A percentile compares a stretch with the other conserved stretches of the same genome.
Evolutionary conservation across 1,284 basidiomycete species (phyloP).

Genomic region (Pseudozyma sp.): DNA sequence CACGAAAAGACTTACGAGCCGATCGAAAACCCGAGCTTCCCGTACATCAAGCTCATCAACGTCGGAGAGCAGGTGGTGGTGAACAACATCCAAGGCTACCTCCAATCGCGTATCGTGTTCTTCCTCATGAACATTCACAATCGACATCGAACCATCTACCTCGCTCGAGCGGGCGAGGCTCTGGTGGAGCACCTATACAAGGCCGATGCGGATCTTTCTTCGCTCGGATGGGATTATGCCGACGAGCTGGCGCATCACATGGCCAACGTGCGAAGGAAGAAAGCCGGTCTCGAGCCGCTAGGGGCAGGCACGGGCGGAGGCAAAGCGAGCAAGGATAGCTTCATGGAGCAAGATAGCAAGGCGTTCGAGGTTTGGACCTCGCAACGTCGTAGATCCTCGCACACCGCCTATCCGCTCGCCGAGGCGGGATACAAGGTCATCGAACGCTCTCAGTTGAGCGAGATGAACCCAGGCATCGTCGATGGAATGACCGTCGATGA

Average conservation of each 20-base stretch:
- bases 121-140: slow-evolving; percentile 99
- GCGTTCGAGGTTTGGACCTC: slow-evolving; percentile 90
- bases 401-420: slow-evolving; percentile 95
- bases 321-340: slow-evolving; percentile 16
- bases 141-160: slow-evolving; percentile 80
- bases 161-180: slow-evolving; percentile 67
- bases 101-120: slow-evolving; percentile 90
- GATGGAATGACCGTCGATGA: slow-evolving; percentile 92
- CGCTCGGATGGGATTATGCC: slow-evolving; percentile 93
- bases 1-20: slow-evolving; percentile 91
- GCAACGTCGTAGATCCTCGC: slow-evolving; percentile 87
- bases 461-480: slow-evolving; percentile 87
- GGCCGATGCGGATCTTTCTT: slow-evolving; percentile 95
- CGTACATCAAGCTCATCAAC: slow-evolving; percentile 95
- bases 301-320: neutral
- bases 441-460: slow-evolving; percentile 93
- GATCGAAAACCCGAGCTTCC: slow-evolving; percentile 78
- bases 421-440: slow-evolving; percentile 77
- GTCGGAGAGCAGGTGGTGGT: slow-evolving; percentile 73
- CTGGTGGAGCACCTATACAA: slow-evolving; percentile 99
- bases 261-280: slow-evolving; percentile 59
- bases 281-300: slow-evolving; percentile 33
- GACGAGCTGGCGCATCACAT: slow-evolving; percentile 72
- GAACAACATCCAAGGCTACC: slow-evolving; percentile 85
- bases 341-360: slow-evolving; percentile 41